Evolutionary conservation across 495 filamentous ascomycete genomes (phyloP), one percentile per base, ranked within the genome.

Genomic region (Neurospora cerealis): DNA sequence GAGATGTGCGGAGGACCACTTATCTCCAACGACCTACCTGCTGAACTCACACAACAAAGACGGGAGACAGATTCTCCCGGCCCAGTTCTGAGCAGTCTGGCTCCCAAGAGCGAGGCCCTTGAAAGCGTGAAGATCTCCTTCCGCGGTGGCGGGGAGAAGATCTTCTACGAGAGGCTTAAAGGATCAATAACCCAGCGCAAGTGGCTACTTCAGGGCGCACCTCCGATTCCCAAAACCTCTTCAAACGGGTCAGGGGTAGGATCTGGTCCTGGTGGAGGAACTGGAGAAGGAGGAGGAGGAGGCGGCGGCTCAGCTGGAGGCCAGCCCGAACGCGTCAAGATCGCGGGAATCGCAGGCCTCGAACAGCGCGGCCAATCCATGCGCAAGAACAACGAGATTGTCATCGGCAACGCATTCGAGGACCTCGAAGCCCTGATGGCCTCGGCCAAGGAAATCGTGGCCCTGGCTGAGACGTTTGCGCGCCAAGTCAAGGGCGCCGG

Each of bases 341-440:
- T 89, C 0, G 91, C 91, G n/a, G 96, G 96, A 17, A 97, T 99
- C 77, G 95, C 96, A 2, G 94, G 94, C 3, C 87, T 99, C 8
- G 96, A 99, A 78, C 90, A 91, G 73, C 89, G 93, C 77, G 91
- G 93, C 6, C 83, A 93, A 11, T 92, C 96, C 78, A 87, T 92
- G 73, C 89, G 94, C 42, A 94, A 90, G 81, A 96, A 96, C 80
- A 98, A 98, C 77, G 93, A 97, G 79, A 79, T 93, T 8, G 92
- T 98, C 37, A 97, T 99, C 70, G 95, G 95, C 46, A 93, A 89
- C 78, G 94, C 96, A 3, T 98, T 99, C 78, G 96, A 98, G 78
- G 96, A 99, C 80, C 87, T 99, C 17, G 95, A 97, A 78, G 94
- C 96, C 3, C 87, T 99, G 60, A 98, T 97, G 95, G 93, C 94